Conservation (phyloP, 768 basidiomycete species). For the Tylopilus sp. region DNA sequence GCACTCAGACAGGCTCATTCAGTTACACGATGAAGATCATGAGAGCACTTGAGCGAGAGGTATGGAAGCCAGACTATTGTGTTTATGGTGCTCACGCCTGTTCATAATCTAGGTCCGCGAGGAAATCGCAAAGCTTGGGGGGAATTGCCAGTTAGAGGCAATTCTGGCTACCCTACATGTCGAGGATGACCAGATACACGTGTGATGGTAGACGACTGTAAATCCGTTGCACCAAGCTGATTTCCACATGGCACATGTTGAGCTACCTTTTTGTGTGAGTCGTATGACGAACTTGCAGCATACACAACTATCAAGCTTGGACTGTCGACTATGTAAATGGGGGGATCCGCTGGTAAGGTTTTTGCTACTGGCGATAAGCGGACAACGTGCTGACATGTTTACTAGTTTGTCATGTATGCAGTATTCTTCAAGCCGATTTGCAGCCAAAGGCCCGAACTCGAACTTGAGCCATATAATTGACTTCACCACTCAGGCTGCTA, state of each 20-base stretch:
- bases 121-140: conserved; percentile 75
- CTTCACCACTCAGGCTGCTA: too few species aligned
- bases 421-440: not conserved
- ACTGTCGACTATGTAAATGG: not conserved
- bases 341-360: not conserved
- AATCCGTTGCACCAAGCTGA: not conserved
- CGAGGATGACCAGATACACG: conserved; percentile 5
- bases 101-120: conserved; percentile 36
- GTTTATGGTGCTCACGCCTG: not conserved
- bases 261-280: not conserved
- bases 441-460: not conserved
- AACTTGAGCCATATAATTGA: not conserved
- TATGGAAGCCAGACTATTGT: conserved; percentile 2
- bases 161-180: conserved; percentile 57
- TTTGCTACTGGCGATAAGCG: not conserved
- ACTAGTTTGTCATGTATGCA: too few species aligned
- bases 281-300: not conserved
- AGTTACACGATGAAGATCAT: conserved; percentile 79
- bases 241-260: not conserved
- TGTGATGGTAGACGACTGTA: not conserved
- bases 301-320: not conserved
- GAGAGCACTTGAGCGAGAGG: conserved; percentile 57
- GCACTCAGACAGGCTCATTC: conserved; percentile 74
- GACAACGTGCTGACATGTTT: not conserved
- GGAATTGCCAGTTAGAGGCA: conserved; percentile 60